A percentile compares a stretch with the other conserved stretches of the same genome.
Conservation (phyloP, 2,329 filamentous ascomycete genomes). For the Niveomyces coronatus region DNA sequence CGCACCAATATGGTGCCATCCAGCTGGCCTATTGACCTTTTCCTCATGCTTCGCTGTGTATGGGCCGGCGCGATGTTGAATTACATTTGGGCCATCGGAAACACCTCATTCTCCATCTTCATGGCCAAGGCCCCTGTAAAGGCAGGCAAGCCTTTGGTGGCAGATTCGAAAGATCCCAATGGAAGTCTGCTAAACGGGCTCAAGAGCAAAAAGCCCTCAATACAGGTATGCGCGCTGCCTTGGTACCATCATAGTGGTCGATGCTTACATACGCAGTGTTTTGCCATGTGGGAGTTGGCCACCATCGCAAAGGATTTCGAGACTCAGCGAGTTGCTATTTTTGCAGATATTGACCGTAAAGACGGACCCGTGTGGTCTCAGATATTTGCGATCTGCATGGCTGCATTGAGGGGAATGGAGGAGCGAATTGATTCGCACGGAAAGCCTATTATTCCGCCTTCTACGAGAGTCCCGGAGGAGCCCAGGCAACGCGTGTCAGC, state of each 20-base stretch:
- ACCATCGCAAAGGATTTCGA: conserved; percentile 67
- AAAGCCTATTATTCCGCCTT: conserved; percentile 28
- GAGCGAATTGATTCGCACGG: conserved; percentile 54
- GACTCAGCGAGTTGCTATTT: conserved; percentile 70
- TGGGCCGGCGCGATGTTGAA: conserved; percentile 57
- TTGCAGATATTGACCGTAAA: conserved; percentile 74
- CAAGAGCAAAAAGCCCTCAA: conserved; percentile 69
- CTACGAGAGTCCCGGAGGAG: conserved; percentile 19
- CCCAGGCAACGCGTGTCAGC: conserved; percentile 26
- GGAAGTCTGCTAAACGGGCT: conserved; percentile 78
- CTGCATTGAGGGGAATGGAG: conserved; percentile 57
- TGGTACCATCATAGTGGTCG: no score
- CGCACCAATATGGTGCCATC: conserved; percentile 54
- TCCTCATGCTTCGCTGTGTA: conserved; percentile 44
- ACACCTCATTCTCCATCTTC: conserved; percentile 69
- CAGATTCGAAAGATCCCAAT: conserved; percentile 82
- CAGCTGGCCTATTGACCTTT: conserved; percentile 47
- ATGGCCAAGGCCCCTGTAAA: conserved; percentile 75
- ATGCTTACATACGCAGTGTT: conserved; percentile 32
- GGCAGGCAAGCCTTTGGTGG: conserved; percentile 71
- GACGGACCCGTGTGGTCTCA: conserved; percentile 76
- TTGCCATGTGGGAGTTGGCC: conserved; percentile 85
- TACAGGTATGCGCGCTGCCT: conserved; percentile 53
- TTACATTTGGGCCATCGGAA: conserved; percentile 67
- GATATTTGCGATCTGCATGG: conserved; percentile 58